Base-by-base conservation (phyloP, 306 rosid genomes). In the Carpinus viminea region DNA sequence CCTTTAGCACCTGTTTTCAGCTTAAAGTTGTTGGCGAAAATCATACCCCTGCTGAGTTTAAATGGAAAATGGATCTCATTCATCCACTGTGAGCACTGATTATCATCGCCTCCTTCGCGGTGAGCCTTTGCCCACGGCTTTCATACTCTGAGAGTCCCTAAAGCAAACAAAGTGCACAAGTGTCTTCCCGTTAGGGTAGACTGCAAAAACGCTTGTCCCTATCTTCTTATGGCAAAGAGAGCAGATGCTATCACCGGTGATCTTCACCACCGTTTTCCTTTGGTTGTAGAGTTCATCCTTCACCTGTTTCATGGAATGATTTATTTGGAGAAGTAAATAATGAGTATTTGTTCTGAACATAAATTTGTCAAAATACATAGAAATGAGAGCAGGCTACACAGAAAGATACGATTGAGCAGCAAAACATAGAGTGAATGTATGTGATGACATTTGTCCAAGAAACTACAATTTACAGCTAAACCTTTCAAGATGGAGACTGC, bases 151-250 rank as follows among this genome's bases (percentile, higher is more conserved):
- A 15, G 98, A 96, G 85, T 91, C 98, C 79, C 90, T 90, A 71
- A 96, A 93, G 88, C 99, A 96, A 70, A 91, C 97, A 4, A 96
- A 96, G 83, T 93, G 98, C 73, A 96, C 97, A 0, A 96, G 87
- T 70, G 98, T 96, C 82, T 87, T 96, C 77, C 97, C 98, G 11
- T 90, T 96, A 12, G 99, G 98, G 84, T 90, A 91, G 70, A 96
- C 96, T 0, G 97, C 99, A 71, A 96, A 96, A 52, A 93, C 98
- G 70, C 99, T 96, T 0, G 94, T 89, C 74, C 99, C 99, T 73
- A 96, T 82, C 85, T 96, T 96, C 93, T 96, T 96, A 78, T 85
- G 87, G 90, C 99, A 93, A 81, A 96, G 92, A 74, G 99, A 93
- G 83, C 98, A 93, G 92, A 82, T 80, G 89, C 97, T 93, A 57